A percentile compares a stretch with the other conserved stretches of the same genome.
phyloP scores from a whole-genome alignment of 768 basidiomycete species.

The Lactifluus piperatus region DNA sequence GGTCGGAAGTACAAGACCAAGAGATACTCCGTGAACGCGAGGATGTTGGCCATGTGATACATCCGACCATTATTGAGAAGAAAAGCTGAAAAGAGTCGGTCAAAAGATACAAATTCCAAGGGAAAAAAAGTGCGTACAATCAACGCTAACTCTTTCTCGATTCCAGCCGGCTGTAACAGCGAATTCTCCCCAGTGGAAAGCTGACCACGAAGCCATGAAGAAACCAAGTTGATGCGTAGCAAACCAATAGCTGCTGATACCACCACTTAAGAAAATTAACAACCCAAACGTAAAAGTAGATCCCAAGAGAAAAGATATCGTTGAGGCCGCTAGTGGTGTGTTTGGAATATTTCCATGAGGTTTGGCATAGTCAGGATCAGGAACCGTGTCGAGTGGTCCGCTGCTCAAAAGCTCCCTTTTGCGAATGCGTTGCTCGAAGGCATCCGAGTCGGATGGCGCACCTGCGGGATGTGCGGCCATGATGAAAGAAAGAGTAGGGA shows the following conservation, averaged over 20 bases:
- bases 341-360: constrained; percentile 70
- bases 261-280: constrained; percentile 40
- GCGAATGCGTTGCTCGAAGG: constrained; percentile 37
- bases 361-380: constrained; percentile 28
- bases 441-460: constrained; percentile 19
- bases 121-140: constrained; percentile 53
- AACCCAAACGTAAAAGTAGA: constrained; percentile 51
- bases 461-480: not conserved
- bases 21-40: constrained; percentile 76
- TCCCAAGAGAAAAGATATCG: constrained; percentile 85
- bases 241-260: constrained; percentile 45
- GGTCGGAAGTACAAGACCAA: constrained; percentile 61
- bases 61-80: constrained; percentile 80
- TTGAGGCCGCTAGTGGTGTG: constrained; percentile 70
- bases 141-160: constrained; percentile 80
- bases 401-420: constrained; percentile 30
- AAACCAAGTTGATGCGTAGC: constrained; percentile 70
- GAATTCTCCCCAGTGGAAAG: constrained; percentile 93
- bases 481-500: not conserved
- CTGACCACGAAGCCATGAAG: constrained; percentile 74
- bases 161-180: constrained; percentile 96
- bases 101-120: not conserved
- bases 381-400: constrained; percentile 46
- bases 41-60: constrained; percentile 79
- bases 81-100: constrained; percentile 54